These are phyloP conservation scores for Astrocystis sublimbata DNA, from an alignment of 495 filamentous ascomycete species.

Conservation along the genomic window DNA sequence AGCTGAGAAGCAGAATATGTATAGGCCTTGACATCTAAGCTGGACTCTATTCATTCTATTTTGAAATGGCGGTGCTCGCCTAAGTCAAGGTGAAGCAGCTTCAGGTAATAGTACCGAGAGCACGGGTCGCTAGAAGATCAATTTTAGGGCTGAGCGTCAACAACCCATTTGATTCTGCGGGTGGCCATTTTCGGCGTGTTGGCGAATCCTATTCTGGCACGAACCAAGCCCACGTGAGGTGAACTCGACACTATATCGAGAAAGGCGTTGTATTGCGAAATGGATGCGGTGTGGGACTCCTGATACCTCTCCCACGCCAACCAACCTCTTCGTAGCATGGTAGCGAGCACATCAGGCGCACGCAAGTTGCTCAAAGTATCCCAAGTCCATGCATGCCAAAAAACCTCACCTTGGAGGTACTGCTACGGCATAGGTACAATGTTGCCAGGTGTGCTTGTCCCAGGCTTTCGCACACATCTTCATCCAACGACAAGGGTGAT, in stretches of 20 bases:
- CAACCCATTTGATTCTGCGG: conserved; percentile 17
- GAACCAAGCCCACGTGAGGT: conserved; percentile 14
- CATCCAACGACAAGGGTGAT: conserved; percentile 3
- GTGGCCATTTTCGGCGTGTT: conserved; percentile 19
- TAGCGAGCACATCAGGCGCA: conserved; percentile 1
- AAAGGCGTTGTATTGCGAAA: conserved; percentile 4
- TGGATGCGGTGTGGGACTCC: conserved; percentile 3
- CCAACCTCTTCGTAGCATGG: conserved; percentile 7
- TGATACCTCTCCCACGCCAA: conserved; percentile 2
- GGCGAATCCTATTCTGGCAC: conserved; percentile 13
- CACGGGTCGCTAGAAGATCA: conserved; percentile 13
- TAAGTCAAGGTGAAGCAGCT: not conserved
- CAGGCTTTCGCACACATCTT: not conserved
- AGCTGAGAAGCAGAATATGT: not conserved
- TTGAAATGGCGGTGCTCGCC: not conserved
- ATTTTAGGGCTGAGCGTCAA: conserved; percentile 21
- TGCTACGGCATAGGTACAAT: conserved; percentile 11
- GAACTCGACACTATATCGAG: conserved; percentile 13
- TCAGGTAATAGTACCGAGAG: not conserved
- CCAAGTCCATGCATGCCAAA: not conserved
- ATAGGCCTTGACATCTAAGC: not conserved
- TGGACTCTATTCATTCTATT: not conserved
- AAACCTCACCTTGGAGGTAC: conserved; percentile 3
- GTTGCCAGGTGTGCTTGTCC: not conserved
- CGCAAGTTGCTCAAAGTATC: conserved; percentile 4